Conservation (phyloP, 306 rosid genomes). For the Acacia acuminata region DNA sequence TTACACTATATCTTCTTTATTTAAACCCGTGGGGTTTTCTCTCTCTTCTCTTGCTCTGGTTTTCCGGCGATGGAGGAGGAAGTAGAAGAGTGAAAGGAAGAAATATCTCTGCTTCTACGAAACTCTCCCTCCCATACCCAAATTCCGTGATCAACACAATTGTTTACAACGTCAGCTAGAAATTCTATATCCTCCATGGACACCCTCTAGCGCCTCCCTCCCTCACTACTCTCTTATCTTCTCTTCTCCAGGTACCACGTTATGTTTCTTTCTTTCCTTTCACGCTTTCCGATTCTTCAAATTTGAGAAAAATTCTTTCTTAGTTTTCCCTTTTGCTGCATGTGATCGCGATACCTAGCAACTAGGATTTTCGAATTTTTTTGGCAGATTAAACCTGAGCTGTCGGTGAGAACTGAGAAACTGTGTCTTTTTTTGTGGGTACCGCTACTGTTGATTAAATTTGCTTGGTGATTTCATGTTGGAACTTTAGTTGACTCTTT, state of each 20-base stretch:
- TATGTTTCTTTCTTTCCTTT: background rate
- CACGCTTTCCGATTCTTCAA: background rate
- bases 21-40: background rate
- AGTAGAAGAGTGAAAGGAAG: slow-evolving; percentile 65
- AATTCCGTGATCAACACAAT: slow-evolving; percentile 33
- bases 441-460: background rate
- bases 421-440: background rate
- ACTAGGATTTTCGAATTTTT: slow-evolving; percentile 38
- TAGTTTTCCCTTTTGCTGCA: background rate
- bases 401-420: slow-evolving; percentile 18
- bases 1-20: background rate
- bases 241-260: slow-evolving; percentile 31
- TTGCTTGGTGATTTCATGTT: slow-evolving; percentile 28
- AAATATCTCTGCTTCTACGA: slow-evolving; percentile 71
- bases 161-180: slow-evolving; percentile 7
- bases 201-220: slow-evolving; percentile 27
- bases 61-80: slow-evolving; percentile 66
- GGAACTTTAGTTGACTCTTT: slow-evolving; percentile 34
- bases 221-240: background rate
- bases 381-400: slow-evolving; percentile 7
- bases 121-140: slow-evolving; percentile 43
- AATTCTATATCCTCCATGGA: slow-evolving; percentile 32
- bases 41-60: slow-evolving; percentile 39
- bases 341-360: slow-evolving; percentile 33
- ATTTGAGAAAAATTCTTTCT: background rate